Evolutionary conservation across 495 filamentous ascomycete genomes (phyloP), one percentile per base, ranked within the genome.

Genomic region (Trichocladium uniseriatum): DNA sequence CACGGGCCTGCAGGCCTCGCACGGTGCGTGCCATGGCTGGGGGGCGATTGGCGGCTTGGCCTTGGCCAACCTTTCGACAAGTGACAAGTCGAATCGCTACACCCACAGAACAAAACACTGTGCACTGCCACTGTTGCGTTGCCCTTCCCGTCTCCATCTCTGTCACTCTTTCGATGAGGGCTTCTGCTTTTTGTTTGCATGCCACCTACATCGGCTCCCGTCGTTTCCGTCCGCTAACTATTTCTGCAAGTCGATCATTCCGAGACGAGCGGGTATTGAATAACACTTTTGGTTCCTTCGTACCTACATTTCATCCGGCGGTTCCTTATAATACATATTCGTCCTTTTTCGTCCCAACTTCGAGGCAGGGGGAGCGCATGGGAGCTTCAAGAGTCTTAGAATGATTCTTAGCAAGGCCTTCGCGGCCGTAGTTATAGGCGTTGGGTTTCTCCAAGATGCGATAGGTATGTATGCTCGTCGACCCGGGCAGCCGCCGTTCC

Each of bases 371-470:
- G 11, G 13, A 5, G 32, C 32, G 32, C 32, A 13, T 35, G 11
- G 32, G 32, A 13, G 36, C n/a, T 38, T n/a, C 10, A 31, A 14
- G 15, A 29, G 27, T 8, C 7, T 19, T 43, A 51, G 38, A 63
- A 60, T 68, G 65, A 51, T 64, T 43, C 18, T 60, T 39, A 47
- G 51, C 45, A 65, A 52, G 64, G 62, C 61, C 60, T 50, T 68
- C 38, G 54, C 60, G 58, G 59, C 65, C 58, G 38, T 64, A 36
- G 20, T 66, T 27, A 52, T 62, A 48, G 62, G 54, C 52, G 54
- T 52, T 35, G 59, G 52, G 36, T 27, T 63, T 22, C 49, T 66
- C n/a, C 64, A 65, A 36, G 49, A 59, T 37, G 46, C 59, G 24
- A 59, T 56, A 49, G 65, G 63, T 68, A 61, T 43, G 59, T 66